These are phyloP conservation scores for Geotrichum australiense DNA, from an alignment of 1,139 yeast genomes.

Conservation along the genomic window DNA sequence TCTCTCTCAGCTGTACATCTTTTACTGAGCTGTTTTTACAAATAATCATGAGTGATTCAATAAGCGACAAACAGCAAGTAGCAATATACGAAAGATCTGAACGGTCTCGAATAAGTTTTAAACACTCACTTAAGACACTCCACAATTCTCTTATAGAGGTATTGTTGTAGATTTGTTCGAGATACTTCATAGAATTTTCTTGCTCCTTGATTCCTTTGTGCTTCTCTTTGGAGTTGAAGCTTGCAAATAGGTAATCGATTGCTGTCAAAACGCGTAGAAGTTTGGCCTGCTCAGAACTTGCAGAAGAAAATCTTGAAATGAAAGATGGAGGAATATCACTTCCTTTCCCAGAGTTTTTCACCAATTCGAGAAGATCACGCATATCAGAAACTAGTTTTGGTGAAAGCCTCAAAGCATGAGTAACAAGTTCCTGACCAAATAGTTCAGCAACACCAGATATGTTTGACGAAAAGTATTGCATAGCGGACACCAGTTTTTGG, in stretches of 20 bases:
- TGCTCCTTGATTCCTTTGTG: conserved; percentile 34
- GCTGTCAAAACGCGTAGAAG: conserved; percentile 80
- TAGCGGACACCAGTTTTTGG: conserved; percentile 74
- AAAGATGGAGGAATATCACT: conserved; percentile 47
- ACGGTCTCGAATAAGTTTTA: conserved; percentile 42
- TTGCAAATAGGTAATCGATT: conserved; percentile 69
- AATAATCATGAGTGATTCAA: conserved; percentile 91
- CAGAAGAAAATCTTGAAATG: conserved; percentile 64
- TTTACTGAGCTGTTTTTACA: conserved; percentile 79
- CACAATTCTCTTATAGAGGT: conserved; percentile 74
- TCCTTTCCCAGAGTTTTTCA: conserved; percentile 37
- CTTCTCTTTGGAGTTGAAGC: conserved; percentile 23
- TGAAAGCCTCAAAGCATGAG: conserved; percentile 58
- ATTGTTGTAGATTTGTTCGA: conserved; percentile 46
- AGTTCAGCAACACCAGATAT: conserved; percentile 56
- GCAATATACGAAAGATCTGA: conserved; percentile 58
- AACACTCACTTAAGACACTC: conserved; percentile 78
- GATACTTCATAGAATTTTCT: conserved; percentile 39
- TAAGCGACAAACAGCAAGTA: conserved; percentile 74
- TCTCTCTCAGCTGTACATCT: conserved; percentile 37
- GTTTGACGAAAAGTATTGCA: conserved; percentile 63
- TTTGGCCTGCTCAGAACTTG: conserved; percentile 84
- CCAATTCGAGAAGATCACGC: conserved; percentile 43
- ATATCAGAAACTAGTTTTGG: conserved; percentile 52
- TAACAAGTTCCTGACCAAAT: conserved; percentile 64